Evolutionary conservation across 306 rosid genomes (phyloP), one percentile per base, ranked within the genome.

Genomic region (Inga laurina): DNA sequence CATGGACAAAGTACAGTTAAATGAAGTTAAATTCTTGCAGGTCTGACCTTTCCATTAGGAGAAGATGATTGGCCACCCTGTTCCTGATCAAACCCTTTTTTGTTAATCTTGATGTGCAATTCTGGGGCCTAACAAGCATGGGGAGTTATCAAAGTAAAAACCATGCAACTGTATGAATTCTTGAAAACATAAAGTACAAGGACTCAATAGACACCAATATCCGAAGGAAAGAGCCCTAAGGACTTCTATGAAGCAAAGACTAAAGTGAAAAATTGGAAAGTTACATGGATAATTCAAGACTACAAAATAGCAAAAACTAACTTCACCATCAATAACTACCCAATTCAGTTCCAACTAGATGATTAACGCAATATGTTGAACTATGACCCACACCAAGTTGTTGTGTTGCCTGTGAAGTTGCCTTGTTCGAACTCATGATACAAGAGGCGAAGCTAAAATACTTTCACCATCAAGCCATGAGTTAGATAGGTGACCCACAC

Each of bases 81-180:
- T 79, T 85, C 88, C 19, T 84, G 88, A 84, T 62, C 84, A 59
- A 84, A 68, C 48, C 86, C 90, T 24, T 77, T 76, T 84, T 83
- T 91, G 76, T 89, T 90, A 76, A 91, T 62, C 87, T 91, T 24
- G 49, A 74, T 61, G 86, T 91, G 90, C 85, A 91, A 82, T n/a
- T 88, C 90, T 3, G 90, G 85, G 8, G 91, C 93, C 93, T 89
- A 78, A 8, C 37, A 41, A 66, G 35, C 13, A 71, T 71, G 21
- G 49, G 21, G 16, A 69, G 54, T 2, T 30, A 41, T 41, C 34
- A 2, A 43, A 41, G 14, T 71, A 71, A 5, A 41, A 71, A 19
- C 24, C 30, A 22, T 71, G 30, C 35, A 71, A 49, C 18, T 7
- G 27, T 51, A 32, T 22, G 27, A 21, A 45, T 45, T 68, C 46